These are phyloP conservation scores for Tuber aestivum DNA, from an alignment of 495 filamentous ascomycete species.

Conservation along the genomic window DNA sequence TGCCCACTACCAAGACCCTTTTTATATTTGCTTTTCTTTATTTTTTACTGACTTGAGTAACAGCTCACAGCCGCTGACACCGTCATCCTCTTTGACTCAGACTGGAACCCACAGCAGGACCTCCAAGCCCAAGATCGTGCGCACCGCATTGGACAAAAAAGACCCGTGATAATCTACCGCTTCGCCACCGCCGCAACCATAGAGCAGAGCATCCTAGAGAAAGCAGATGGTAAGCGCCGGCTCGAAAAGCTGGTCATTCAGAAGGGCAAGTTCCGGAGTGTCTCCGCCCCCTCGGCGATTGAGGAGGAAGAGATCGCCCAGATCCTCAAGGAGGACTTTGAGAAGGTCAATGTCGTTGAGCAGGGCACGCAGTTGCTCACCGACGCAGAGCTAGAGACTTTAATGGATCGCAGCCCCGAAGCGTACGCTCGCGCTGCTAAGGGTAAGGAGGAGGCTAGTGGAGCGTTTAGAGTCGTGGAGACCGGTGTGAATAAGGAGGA, in stretches of 20 bases:
- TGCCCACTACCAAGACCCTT: background rate
- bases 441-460: constrained; percentile 57
- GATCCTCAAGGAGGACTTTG: constrained; percentile 54
- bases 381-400: constrained; percentile 66
- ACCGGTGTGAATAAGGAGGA: constrained; percentile 47
- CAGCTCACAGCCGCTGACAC: constrained; percentile 58
- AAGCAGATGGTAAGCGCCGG: constrained; percentile 87
- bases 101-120: constrained; percentile 98
- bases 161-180: constrained; percentile 89
- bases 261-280: constrained; percentile 70
- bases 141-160: constrained; percentile 88
- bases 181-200: constrained; percentile 90
- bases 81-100: constrained; percentile 69
- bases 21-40: background rate
- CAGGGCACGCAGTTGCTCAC: constrained; percentile 60
- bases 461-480: constrained; percentile 64
- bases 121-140: constrained; percentile 92
- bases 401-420: constrained; percentile 79
- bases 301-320: constrained; percentile 57
- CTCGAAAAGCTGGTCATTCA: constrained; percentile 93
- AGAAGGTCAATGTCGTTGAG: constrained; percentile 57
- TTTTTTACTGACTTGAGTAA: background rate
- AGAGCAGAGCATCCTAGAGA: constrained; percentile 79
- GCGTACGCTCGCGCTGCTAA: constrained; percentile 70
- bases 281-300: constrained; percentile 50